These are phyloP conservation scores for Vararia minispora DNA, from an alignment of 768 basidiomycete species.

Conservation along the genomic window DNA sequence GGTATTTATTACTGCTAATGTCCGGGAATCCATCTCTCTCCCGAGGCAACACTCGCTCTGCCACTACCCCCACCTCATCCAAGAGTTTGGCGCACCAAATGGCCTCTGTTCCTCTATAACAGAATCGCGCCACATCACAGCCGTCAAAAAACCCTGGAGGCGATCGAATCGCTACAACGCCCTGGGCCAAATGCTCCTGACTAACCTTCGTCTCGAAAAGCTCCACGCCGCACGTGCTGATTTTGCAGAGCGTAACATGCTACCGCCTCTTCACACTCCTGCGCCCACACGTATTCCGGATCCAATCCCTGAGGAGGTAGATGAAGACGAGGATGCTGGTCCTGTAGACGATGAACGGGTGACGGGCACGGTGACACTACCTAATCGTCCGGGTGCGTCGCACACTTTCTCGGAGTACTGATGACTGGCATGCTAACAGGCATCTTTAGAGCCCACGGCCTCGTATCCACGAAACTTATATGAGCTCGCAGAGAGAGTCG, in stretches of 20 bases:
- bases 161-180: slow-evolving; percentile 21
- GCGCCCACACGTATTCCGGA: background rate
- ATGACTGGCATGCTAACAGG: too few relatives aligned
- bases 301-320: background rate
- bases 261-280: background rate
- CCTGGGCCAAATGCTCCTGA: slow-evolving; percentile 25
- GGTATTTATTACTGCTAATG: slow-evolving; percentile 11
- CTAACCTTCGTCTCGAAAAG: slow-evolving; percentile 17
- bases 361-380: too few relatives aligned
- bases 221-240: slow-evolving; percentile 15
- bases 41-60: slow-evolving; percentile 19
- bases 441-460: too few relatives aligned
- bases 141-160: slow-evolving; percentile 21
- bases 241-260: slow-evolving; percentile 1
- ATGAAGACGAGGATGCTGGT: background rate
- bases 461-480: too few relatives aligned
- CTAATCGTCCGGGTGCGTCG: too few relatives aligned
- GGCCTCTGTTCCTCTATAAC: slow-evolving; percentile 16
- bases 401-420: too few relatives aligned
- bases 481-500: too few relatives aligned
- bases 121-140: slow-evolving; percentile 17
- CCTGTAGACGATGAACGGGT: background rate
- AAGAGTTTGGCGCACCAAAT: slow-evolving; percentile 16
- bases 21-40: slow-evolving; percentile 14
- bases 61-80: slow-evolving; percentile 17